Evolutionary conservation across 2,329 filamentous ascomycete genomes (phyloP), one percentile per base, ranked within the genome.

Genomic region (Hypoxylon sp.): DNA sequence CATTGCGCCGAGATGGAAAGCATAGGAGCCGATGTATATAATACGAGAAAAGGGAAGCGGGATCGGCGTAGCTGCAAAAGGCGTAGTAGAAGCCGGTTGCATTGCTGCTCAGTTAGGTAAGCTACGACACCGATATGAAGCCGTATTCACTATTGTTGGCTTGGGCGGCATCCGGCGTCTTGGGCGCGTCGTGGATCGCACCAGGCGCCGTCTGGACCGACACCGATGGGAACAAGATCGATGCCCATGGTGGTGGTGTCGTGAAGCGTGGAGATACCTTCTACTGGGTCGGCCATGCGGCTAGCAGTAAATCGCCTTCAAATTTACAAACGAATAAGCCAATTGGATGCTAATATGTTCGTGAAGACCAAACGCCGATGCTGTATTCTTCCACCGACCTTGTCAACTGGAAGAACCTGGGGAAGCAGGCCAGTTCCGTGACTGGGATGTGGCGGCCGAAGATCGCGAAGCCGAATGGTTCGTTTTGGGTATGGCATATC

Each of bases 301-400:
- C 75, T 11, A 76, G 73, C 57, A 75, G 76, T 70, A 75, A 73
- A 74, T 72, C 37, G 62, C 55, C 45, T 19, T 32, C 3, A 27
- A 43, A 6, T 51, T 9, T n/a, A n/a, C 30, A n/a, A 16, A 12
- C 43, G 23, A 41, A 12, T 6, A n/a, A 51, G 11, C 2, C 25
- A 54, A 14, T 11, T 62, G n/a, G 50, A 34, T 52, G 29, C 65
- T 70, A 50, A 67, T 41, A 11, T 48, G 65, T 9, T 29, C 6
- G 41, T 25, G 12, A n/a, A 79, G 77, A 75, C 65, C 69, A 76
- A 58, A 77, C 77, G 8, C 77, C 78, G 1, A 74, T 74, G 67
- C 74, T 81, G 72, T 81, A 81, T 60, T 79, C 77, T 2, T 80
- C 78, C 1, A 78, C 74, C 0, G 78, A 81, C 56, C 73, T 81